Evolutionary conservation across 2,329 filamentous ascomycete genomes (phyloP), one percentile per base, ranked within the genome.

Genomic region (Mycosphaerella sp.): DNA sequence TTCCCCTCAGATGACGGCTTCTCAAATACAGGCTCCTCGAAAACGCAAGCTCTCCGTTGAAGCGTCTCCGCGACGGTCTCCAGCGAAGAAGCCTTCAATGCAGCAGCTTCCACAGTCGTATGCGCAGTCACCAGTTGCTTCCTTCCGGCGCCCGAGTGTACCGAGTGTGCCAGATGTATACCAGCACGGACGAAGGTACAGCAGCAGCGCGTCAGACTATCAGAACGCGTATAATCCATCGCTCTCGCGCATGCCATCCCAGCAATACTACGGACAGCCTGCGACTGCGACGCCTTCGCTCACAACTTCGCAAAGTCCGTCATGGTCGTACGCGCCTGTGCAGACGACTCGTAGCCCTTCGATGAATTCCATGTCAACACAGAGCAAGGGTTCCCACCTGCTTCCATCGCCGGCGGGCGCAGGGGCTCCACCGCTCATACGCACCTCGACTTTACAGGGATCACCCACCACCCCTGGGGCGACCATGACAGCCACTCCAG

Each of bases 371-470:
- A 51, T 64, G 51, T 60, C 65, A 40, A 56, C 54, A n/a, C 56
- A 57, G 12, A 62, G 57, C 41, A 62, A 60, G 46, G 58, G 62
- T 39, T 62, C 66, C 11, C 61, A 64, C 21, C 50, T 76, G 43
- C 67, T 75, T 47, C 68, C 75, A 40, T 78, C 80, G 5, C 74
- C 78, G 11, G 64, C 72, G 10, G 62, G 61, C 14, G 60, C 71
- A 8, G 66, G 76, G 32, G 80, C 80, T 54, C 85, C 84, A 39
- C 78, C 80, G 23, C 70, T 87, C 54, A 82, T 87, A 51, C 78
- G 85, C 54, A 86, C 84, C 4, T 86, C 85, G 2, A 85, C 82
- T 2, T 70, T 87, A 45, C 80, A 82, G 56, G 77, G 81, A 50
- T 77, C 79, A 7, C 73, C 74, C 31, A 72, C 70, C 23, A 77